Conservation (phyloP, 2,329 filamentous ascomycete genomes). For the Fusarium lyarnte region DNA sequence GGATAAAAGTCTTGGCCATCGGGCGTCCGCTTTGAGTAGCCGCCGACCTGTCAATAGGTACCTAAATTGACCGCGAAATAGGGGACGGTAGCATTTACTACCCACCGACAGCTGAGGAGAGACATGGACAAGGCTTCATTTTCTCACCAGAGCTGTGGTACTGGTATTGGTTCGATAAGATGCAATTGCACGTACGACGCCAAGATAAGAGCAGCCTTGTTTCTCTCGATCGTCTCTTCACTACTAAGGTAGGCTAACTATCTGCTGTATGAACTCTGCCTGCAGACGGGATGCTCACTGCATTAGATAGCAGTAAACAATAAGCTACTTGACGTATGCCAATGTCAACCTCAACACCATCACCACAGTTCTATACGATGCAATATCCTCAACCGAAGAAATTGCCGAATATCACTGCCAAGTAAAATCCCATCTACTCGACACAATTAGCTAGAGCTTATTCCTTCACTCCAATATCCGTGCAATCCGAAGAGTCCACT, state of each 20-base stretch:
- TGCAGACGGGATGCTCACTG: background rate
- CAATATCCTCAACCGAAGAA: background rate
- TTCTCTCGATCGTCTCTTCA: background rate
- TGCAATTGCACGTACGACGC: constrained; percentile 11
- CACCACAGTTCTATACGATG: background rate
- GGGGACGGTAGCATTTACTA: constrained; percentile 11
- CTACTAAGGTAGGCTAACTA: background rate
- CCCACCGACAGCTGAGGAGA: background rate
- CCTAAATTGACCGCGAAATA: background rate
- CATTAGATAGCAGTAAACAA: background rate
- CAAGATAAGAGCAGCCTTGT: constrained; percentile 9
- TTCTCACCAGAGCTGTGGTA: background rate
- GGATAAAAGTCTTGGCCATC: background rate
- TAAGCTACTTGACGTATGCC: constrained; percentile 11
- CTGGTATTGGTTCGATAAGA: background rate
- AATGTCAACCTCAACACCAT: constrained; percentile 16
- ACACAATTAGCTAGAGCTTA: background rate
- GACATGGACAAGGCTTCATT: background rate
- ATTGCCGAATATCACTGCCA: background rate
- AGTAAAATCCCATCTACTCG: background rate
- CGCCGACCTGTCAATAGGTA: background rate
- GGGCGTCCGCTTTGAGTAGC: background rate
- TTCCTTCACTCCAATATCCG: background rate
- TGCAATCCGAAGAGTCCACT: constrained; percentile 1
- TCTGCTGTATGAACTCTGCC: background rate